These are phyloP conservation scores for Kwoniella shandongensis DNA, from an alignment of 768 basidiomycete species.

Conservation along the genomic window DNA sequence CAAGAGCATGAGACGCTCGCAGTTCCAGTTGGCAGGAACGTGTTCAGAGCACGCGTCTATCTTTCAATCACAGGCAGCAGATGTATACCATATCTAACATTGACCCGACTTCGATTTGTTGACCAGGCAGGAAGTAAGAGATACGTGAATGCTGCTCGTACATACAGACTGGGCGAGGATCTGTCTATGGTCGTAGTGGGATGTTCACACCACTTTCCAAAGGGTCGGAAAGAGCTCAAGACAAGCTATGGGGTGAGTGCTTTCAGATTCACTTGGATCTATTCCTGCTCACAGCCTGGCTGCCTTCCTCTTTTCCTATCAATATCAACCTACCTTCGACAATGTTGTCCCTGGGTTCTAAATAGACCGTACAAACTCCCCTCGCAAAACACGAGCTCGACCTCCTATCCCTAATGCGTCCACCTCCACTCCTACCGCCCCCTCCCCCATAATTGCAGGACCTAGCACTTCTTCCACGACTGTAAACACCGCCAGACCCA, in stretches of 20 bases:
- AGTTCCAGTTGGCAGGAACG: no score
- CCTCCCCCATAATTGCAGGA: constrained; percentile 2
- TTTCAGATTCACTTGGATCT: no score
- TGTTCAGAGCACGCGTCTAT: no score
- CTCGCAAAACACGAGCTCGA: constrained; percentile 23
- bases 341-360: neutral
- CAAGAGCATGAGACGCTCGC: no score
- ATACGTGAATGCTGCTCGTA: no score
- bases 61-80: no score
- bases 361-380: constrained; percentile 38
- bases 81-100: no score
- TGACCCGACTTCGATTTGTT: no score
- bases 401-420: constrained; percentile 5
- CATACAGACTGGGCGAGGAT: no score
- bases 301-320: neutral
- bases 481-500: neutral
- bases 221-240: constrained; percentile 48
- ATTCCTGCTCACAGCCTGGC: no score
- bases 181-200: no score
- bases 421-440: constrained; percentile 7
- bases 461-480: neutral
- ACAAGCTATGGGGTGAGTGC: constrained; percentile 48
- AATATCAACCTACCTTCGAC: neutral
- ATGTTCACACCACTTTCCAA: constrained; percentile 53
- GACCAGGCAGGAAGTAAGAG: no score